Base-by-base conservation (phyloP, 1,139 yeast genomes). In the Spathaspora sp. region DNA sequence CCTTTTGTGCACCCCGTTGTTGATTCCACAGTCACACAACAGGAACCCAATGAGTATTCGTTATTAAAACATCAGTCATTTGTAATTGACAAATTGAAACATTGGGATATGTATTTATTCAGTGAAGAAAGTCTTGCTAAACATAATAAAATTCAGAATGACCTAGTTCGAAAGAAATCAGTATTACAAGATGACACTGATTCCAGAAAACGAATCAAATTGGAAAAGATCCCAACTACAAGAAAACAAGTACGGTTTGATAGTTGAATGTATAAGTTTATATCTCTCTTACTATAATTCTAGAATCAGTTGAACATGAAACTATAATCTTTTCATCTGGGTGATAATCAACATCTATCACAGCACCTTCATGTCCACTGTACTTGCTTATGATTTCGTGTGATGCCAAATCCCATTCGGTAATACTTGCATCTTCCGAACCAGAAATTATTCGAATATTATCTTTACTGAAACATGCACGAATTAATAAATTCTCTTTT, bases 281-380 rank as follows among this genome's bases (percentile, higher is more conserved):
- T 6, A 60, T 26, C 47, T 65, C 71, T 53, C 84, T 64, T 5
- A 81, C 61, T 3, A 81, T 71, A 1, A 80, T 56, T 2, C 71
- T 62, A 0, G 84, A 82, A 56, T 80, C 86, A 2, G 68, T 63
- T 2, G 84, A 76, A 8, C 78, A 58, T 9, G 82, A 74, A 9
- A 70, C 57, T 11, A 78, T 37, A 20, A 80, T 68, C 0, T 66
- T 65, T 34, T 67, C 59, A 3, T 48, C 50, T 0, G 78, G 73
- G 52, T 73, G 78, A 49, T 64, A 72, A 53, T 76, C 81, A 4
- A 84, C 78, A 58, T 81, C 89, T 25, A 83, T 64, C 0, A 83
- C 87, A 0, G 82, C 64, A 0, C 89, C 87, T 7, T 60, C 56
- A 56, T 86, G 93, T 1, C 90, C 91, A 3, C 71, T 66, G 11